These are phyloP conservation scores for Penicillium chermesinum DNA, from an alignment of 495 filamentous ascomycete genomes.

Conservation along the genomic window DNA sequence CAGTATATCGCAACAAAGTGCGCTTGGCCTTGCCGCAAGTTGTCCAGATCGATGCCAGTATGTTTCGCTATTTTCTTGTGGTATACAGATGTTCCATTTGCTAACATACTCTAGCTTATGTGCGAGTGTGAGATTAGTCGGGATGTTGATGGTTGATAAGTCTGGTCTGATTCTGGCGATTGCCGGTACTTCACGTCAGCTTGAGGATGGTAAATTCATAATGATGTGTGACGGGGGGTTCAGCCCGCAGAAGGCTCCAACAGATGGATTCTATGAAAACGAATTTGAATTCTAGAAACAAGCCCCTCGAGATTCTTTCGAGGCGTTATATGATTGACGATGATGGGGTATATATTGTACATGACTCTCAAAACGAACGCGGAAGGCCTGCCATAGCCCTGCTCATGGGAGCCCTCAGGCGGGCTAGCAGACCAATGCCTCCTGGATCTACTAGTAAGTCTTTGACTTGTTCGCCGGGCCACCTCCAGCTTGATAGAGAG, in stretches of 20 bases:
- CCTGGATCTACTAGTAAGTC: not conserved
- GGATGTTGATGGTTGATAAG: not conserved
- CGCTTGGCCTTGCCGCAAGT: slow-evolving; percentile 80
- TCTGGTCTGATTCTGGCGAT: not conserved
- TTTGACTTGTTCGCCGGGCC: not conserved
- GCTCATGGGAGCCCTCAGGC: not conserved
- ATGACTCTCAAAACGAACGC: not conserved
- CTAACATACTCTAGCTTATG: slow-evolving; percentile 20
- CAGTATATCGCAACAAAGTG: slow-evolving; percentile 90
- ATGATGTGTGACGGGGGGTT: not conserved
- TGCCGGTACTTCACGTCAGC: not conserved
- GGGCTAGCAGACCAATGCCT: too few species aligned
- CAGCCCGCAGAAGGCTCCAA: not conserved
- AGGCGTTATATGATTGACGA: not conserved
- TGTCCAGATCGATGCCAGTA: slow-evolving; percentile 94
- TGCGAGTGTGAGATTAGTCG: slow-evolving; percentile 17
- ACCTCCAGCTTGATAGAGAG: not conserved
- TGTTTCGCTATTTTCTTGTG: slow-evolving; percentile 37
- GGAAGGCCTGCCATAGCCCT: not conserved
- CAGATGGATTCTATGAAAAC: not conserved
- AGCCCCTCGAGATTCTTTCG: not conserved
- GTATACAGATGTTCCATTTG: not conserved
- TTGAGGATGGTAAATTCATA: not conserved
- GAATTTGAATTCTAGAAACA: not conserved
- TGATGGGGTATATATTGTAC: not conserved